These are phyloP conservation scores for Ballota nigra DNA, from an alignment of 257 asterid genomes.

Conservation along the genomic window DNA sequence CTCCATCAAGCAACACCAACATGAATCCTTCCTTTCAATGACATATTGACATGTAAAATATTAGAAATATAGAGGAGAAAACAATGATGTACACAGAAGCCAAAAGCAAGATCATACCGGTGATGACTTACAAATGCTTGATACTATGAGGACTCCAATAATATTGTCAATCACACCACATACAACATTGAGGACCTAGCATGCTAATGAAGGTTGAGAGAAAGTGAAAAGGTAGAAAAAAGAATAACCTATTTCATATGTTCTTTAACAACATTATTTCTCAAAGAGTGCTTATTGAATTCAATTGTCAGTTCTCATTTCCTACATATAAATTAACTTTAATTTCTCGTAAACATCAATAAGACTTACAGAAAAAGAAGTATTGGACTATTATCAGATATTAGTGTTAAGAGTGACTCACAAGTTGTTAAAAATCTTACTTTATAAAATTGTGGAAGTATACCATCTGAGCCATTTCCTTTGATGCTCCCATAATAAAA, in stretches of 20 bases:
- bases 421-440: conserved; percentile 45
- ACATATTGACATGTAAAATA: conserved; percentile 24
- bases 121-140: conserved; percentile 80
- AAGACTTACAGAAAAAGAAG: background rate
- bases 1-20: conserved; percentile 96
- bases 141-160: conserved; percentile 78
- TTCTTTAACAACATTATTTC: too few relatives aligned
- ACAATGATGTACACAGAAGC: conserved; percentile 15
- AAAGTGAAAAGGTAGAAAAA: background rate
- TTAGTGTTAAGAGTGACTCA: background rate
- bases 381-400: background rate
- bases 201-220: conserved; percentile 23
- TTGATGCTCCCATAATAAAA: conserved; percentile 75
- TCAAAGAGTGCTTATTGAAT: background rate
- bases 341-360: background rate
- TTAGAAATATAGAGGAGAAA: conserved; percentile 21
- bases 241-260: background rate
- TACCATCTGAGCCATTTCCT: conserved; percentile 71
- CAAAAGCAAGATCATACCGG: conserved; percentile 48
- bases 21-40: conserved; percentile 79
- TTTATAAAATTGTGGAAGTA: conserved; percentile 70
- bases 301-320: background rate
- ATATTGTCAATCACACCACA: conserved; percentile 70
- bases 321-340: background rate
- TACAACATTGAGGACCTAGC: conserved; percentile 75